Evolutionary conservation across 768 basidiomycete genomes (phyloP), one percentile per base, ranked within the genome.

Genomic region (Termitomyces sp.): DNA sequence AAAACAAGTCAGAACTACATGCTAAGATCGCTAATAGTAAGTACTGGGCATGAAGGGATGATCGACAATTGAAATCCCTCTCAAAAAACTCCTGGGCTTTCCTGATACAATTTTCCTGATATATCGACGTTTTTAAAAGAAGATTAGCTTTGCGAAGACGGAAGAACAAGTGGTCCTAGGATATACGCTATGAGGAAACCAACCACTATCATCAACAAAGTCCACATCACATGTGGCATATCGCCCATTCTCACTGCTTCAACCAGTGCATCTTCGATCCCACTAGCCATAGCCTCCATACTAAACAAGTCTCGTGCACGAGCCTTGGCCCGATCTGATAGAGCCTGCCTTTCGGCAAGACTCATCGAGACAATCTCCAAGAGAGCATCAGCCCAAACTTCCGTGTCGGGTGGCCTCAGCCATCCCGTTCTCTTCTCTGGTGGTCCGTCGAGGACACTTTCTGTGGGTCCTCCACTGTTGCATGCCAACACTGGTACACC

Each of bases 401-500:
- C 73, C 0, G 84, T 65, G 20, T 83, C 77, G 0, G 94, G 88
- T 1, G 73, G 58, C 20, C 85, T 77, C 18, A 97, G 76, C 83
- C 91, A 89, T 0, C 94, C 96, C 0, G 95, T 97, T 28, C 83
- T 77, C 51, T 77, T 76, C 5, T 67, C 65, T 1, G 64, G 51
- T 0, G 72, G 66, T 29, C 63, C 55, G 28, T 72, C 72, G 9
- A 80, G 63, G 29, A 96, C 73, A 55, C 90, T 96, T 73, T 99
- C 97, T 1, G 85, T 90, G 9, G 97, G 97, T 2, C 96, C 96
- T 16, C 92, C 92, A 57, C 82, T 86, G 66, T 92, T 73, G 64
- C 89, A 92, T 0, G 94, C 95, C 20, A 99, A 73, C 1, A 98
- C 88, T 0, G 95, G 94, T 0, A 98, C 70, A 3, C 94, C 92